Percentiles rank a stretch among this genome's conserved stretches.
Evolutionary conservation across 257 asterid genomes (phyloP).

Genomic region (Fraxinus excelsior): DNA sequence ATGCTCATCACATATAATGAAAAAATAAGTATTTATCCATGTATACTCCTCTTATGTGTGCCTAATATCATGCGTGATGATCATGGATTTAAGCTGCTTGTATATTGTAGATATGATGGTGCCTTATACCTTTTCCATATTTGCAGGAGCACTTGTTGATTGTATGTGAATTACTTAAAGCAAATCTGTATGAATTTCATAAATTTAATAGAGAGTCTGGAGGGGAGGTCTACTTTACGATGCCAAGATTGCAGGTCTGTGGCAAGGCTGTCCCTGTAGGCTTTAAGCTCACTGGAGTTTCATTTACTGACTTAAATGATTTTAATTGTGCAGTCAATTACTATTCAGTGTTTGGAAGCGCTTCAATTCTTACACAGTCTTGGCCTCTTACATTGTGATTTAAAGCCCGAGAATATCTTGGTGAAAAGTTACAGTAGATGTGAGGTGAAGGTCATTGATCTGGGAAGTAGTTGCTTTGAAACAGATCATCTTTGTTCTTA

Average conservation of each 20-base stretch:
- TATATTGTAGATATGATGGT: background rate
- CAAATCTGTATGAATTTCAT: slow-evolving; percentile 74
- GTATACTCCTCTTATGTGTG: background rate
- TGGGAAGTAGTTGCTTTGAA: slow-evolving; percentile 82
- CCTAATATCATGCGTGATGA: background rate
- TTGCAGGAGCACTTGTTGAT: slow-evolving; percentile 75
- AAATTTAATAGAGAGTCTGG: slow-evolving; percentile 82
- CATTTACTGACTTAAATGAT: slow-evolving; percentile 17
- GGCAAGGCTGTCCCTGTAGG: background rate
- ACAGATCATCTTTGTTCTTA: slow-evolving; percentile 81
- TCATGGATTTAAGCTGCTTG: slow-evolving; percentile 4
- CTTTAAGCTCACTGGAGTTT: slow-evolving; percentile 7
- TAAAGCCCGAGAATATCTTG: slow-evolving; percentile 81
- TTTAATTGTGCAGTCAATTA: slow-evolving; percentile 54
- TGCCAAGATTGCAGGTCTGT: slow-evolving; percentile 78
- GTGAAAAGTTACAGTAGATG: slow-evolving; percentile 86
- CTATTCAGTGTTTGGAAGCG: slow-evolving; percentile 80
- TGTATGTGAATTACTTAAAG: slow-evolving; percentile 79
- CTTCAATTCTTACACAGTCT: slow-evolving; percentile 67
- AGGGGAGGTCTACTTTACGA: slow-evolving; percentile 81
- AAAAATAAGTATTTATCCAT: background rate
- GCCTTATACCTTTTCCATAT: slow-evolving; percentile 10
- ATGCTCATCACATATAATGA: background rate
- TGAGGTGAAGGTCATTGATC: slow-evolving; percentile 82
- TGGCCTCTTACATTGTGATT: slow-evolving; percentile 81